These are phyloP conservation scores for Fusarium nygamai DNA, from an alignment of 2,329 filamentous ascomycete species.

Conservation along the genomic window DNA sequence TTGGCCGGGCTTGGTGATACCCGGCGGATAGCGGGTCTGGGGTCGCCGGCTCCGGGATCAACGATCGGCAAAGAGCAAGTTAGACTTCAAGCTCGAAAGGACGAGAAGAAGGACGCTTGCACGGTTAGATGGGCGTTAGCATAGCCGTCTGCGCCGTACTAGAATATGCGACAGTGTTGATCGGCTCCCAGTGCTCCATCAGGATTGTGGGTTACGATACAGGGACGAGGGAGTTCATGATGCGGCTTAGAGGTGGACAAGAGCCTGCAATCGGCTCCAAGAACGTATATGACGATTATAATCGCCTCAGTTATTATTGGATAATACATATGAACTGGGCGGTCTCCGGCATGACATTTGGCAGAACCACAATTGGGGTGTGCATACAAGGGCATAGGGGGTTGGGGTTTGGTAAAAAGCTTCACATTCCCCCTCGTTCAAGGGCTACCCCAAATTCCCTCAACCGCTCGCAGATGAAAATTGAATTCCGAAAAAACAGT, in stretches of 20 bases:
- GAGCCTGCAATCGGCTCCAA: neutral
- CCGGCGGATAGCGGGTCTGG: conserved; percentile 23
- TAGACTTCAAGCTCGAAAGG: neutral
- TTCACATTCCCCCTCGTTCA: conserved; percentile 24
- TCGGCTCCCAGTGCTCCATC: neutral
- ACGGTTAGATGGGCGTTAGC: neutral
- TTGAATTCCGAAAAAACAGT: conserved; percentile 7
- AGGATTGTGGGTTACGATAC: neutral
- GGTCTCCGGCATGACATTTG: conserved; percentile 35
- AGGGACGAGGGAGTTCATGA: neutral
- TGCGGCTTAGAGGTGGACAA: conserved; percentile 26
- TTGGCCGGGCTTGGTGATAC: conserved; percentile 24
- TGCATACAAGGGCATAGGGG: conserved; percentile 11
- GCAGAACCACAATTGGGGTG: conserved; percentile 34
- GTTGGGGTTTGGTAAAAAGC: conserved; percentile 30
- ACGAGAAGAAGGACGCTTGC: neutral
- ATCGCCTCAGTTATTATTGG: conserved; percentile 35
- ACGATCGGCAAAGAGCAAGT: conserved; percentile 3
- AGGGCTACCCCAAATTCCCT: conserved; percentile 35
- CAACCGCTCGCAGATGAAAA: conserved; percentile 16
- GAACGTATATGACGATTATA: conserved; percentile 28
- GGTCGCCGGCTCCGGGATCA: conserved; percentile 14
- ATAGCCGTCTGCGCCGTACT: neutral
- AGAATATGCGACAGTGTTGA: neutral
- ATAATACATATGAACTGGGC: conserved; percentile 19